A percentile compares a stretch with the other conserved stretches of the same genome.
phyloP scores from a whole-genome alignment of 805 yeast genomes.

The Wickerhamiella sergipiensis region DNA sequence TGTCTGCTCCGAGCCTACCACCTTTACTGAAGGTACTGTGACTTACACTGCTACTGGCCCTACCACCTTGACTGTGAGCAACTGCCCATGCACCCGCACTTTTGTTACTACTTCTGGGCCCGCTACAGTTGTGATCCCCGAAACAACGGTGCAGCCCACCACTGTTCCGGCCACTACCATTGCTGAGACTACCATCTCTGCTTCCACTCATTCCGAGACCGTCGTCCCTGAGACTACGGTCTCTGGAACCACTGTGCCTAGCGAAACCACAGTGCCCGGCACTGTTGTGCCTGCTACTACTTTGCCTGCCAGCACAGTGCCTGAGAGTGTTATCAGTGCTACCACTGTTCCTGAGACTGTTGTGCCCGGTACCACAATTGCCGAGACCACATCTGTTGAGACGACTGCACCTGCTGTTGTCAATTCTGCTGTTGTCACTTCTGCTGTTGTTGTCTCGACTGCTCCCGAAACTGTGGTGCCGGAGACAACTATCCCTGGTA shows the following conservation, averaged over 20 bases:
- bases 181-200: background rate
- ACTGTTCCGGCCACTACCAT: background rate
- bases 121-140: background rate
- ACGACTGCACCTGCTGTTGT: background rate
- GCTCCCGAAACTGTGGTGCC: background rate
- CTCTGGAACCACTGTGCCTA: background rate
- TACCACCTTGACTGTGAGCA: constrained; percentile 9
- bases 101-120: background rate
- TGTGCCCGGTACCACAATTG: background rate
- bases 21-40: constrained; percentile 46
- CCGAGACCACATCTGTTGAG: background rate
- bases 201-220: background rate
- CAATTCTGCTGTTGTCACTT: background rate
- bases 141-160: background rate
- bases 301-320: background rate
- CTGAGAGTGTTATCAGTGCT: background rate
- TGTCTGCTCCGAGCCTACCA: constrained; percentile 69
- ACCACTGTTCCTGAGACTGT: background rate
- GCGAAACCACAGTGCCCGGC: background rate
- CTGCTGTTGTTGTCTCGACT: background rate
- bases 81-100: constrained; percentile 7
- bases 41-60: constrained; percentile 41
- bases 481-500: background rate
- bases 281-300: background rate
- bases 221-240: background rate